phyloP scores from a whole-genome alignment of 2,329 filamentous ascomycete species.

The Leptographium wingfieldii region DNA sequence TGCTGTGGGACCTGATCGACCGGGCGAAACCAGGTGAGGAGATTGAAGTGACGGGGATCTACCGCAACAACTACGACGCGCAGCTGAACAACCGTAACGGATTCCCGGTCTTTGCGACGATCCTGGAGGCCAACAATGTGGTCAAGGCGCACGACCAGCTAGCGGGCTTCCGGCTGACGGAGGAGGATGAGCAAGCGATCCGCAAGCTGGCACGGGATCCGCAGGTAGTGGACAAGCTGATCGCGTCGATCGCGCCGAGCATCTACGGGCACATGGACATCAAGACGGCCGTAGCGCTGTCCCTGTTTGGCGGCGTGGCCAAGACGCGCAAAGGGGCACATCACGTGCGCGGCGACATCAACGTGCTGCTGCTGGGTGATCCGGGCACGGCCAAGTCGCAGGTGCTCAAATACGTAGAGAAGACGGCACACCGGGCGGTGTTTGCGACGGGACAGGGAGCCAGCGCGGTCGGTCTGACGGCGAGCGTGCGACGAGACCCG shows the following conservation, averaged over 20 bases:
- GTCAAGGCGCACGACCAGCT: slow-evolving; percentile 96
- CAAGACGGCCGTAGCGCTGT: slow-evolving; percentile 91
- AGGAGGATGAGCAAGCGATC: slow-evolving; percentile 88
- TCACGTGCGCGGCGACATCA: slow-evolving; percentile 92
- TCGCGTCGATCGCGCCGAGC: slow-evolving; percentile 87
- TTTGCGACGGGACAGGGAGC: slow-evolving; percentile 97
- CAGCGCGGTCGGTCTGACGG: slow-evolving; percentile 92
- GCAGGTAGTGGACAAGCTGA: slow-evolving; percentile 82
- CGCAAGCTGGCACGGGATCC: slow-evolving; percentile 79
- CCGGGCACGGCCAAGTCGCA: slow-evolving; percentile 98
- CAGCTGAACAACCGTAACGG: slow-evolving; percentile 97
- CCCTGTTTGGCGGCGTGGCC: slow-evolving; percentile 86
- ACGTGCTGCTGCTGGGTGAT: slow-evolving; percentile 89
- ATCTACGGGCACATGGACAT: slow-evolving; percentile 96
- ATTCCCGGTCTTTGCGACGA: slow-evolving; percentile 95
- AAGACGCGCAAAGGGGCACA: slow-evolving; percentile 85
- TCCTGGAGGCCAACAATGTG: slow-evolving; percentile 93
- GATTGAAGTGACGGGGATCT: slow-evolving; percentile 91
- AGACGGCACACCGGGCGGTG: slow-evolving; percentile 90
- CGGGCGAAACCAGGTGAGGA: slow-evolving; percentile 95
- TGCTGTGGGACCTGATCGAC: slow-evolving; percentile 95
- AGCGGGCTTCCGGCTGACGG: slow-evolving; percentile 87
- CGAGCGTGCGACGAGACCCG: slow-evolving; percentile 88
- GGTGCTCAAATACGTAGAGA: slow-evolving; percentile 93
- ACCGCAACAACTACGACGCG: slow-evolving; percentile 96